Evolutionary conservation across 2,329 filamentous ascomycete genomes (phyloP).

Genomic region (Xylaria sp.): DNA sequence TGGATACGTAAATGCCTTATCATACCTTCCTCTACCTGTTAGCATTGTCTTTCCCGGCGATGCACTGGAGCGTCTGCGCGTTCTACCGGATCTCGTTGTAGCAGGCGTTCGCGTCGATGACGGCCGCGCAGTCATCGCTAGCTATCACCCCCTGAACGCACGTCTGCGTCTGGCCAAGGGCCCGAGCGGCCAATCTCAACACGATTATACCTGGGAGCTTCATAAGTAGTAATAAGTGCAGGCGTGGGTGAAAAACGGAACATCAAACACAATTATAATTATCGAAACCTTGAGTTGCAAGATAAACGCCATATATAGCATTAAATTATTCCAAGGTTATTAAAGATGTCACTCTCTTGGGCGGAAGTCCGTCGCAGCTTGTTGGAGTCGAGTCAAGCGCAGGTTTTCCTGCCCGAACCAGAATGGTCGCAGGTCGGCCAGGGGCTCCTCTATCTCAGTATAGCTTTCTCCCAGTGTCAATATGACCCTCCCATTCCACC

Average conservation of each 20-base stretch:
- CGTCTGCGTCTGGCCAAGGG: slow-evolving; percentile 45
- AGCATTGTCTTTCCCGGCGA: slow-evolving; percentile 49
- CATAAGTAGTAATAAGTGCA: no score
- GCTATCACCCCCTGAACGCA: slow-evolving; percentile 50
- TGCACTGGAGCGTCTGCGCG: slow-evolving; percentile 51
- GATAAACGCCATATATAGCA: no score
- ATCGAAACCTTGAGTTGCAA: no score
- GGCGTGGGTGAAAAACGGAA: no score
- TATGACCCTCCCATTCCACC: slow-evolving; percentile 52
- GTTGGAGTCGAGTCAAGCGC: slow-evolving; percentile 45
- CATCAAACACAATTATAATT: no score
- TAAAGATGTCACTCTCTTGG: not conserved
- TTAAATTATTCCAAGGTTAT: not conserved
- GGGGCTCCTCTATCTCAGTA: slow-evolving; percentile 50
- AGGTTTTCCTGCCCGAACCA: slow-evolving; percentile 51
- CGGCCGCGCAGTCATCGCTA: slow-evolving; percentile 53
- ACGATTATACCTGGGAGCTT: slow-evolving; percentile 40
- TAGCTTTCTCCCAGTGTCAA: slow-evolving; percentile 51
- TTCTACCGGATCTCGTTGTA: slow-evolving; percentile 54
- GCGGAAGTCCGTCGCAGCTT: slow-evolving; percentile 36
- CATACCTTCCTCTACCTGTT: slow-evolving; percentile 50
- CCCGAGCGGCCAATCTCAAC: slow-evolving; percentile 40
- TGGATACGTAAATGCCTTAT: not conserved
- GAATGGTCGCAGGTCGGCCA: slow-evolving; percentile 37
- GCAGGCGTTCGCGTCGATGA: slow-evolving; percentile 54